These are phyloP conservation scores for Yarrowia porcina DNA, from an alignment of 805 yeast genomes.

Conservation along the genomic window DNA sequence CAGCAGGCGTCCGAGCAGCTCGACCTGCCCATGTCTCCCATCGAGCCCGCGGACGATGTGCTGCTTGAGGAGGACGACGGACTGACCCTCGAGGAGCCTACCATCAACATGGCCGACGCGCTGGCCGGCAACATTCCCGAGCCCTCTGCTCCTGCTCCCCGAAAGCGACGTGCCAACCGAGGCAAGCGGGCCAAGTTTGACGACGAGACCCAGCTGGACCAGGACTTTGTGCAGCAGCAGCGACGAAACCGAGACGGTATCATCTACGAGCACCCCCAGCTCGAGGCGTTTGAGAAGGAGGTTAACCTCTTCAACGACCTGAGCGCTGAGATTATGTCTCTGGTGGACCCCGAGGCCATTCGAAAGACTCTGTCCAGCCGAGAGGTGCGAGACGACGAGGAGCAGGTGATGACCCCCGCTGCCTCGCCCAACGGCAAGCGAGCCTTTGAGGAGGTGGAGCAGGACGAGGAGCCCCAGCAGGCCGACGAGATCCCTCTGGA, in stretches of 20 bases:
- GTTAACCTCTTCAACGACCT: background rate
- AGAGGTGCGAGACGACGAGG: slow-evolving; percentile 12
- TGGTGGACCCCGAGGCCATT: slow-evolving; percentile 12
- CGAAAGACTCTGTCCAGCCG: slow-evolving; percentile 8
- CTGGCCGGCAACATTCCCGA: slow-evolving; percentile 22
- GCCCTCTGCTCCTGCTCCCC: background rate
- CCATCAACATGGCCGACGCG: slow-evolving; percentile 16
- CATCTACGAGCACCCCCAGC: slow-evolving; percentile 6
- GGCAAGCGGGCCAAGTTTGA: slow-evolving; percentile 26
- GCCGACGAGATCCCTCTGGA: background rate
- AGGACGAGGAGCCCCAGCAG: background rate
- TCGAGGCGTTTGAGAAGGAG: background rate
- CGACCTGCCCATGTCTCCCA: slow-evolving; percentile 22
- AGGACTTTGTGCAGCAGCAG: slow-evolving; percentile 21
- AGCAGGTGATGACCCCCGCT: slow-evolving; percentile 24
- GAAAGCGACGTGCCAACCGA: background rate
- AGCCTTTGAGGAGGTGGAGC: slow-evolving; percentile 14
- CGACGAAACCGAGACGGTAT: slow-evolving; percentile 16
- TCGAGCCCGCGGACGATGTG: slow-evolving; percentile 17
- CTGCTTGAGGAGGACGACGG: slow-evolving; percentile 2
- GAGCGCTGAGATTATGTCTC: background rate
- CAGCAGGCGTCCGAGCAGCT: slow-evolving; percentile 17
- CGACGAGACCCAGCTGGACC: slow-evolving; percentile 20
- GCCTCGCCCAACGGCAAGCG: slow-evolving; percentile 24
- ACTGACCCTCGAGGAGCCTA: slow-evolving; percentile 19